A percentile compares a stretch with the other conserved stretches of the same genome.
Conservation (phyloP, 2,329 filamentous ascomycete species). For the Volutella citrinella region DNA sequence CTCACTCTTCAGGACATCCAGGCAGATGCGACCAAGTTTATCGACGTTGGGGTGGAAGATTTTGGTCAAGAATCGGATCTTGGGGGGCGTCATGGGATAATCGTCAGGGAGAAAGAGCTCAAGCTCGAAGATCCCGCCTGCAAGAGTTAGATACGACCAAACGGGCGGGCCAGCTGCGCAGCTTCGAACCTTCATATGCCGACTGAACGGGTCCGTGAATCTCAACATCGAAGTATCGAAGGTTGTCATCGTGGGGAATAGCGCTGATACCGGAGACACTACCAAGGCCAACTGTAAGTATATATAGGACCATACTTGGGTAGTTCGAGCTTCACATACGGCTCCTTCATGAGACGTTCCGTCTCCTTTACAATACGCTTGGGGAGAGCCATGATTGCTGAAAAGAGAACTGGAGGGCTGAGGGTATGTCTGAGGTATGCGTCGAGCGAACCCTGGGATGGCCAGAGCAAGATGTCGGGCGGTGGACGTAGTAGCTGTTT, state of each 20-base stretch:
- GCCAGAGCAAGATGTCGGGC: no score
- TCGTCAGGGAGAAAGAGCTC: conserved; percentile 97
- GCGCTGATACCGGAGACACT: conserved; percentile 97
- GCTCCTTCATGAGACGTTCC: conserved; percentile 92
- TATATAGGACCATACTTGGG: no score
- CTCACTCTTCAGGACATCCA: conserved; percentile 95
- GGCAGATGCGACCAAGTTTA: conserved; percentile 92
- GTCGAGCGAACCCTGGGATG: no score
- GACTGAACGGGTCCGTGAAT: conserved; percentile 91
- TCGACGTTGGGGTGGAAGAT: conserved; percentile 99
- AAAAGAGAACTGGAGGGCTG: background rate
- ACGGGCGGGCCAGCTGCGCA: background rate
- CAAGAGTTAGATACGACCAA: conserved; percentile 7
- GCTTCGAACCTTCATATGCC: conserved; percentile 79
- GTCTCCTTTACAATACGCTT: conserved; percentile 99
- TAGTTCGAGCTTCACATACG: conserved; percentile 61
- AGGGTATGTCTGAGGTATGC: background rate
- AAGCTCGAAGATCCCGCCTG: conserved; percentile 85
- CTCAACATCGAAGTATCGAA: conserved; percentile 96
- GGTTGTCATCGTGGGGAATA: conserved; percentile 92
- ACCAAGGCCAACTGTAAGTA: no score
- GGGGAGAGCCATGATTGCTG: conserved; percentile 67
- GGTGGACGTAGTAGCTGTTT: no score
- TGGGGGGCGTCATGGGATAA: conserved; percentile 98
- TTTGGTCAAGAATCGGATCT: conserved; percentile 97